Base-by-base conservation (phyloP, 2,329 filamentous ascomycete species). In the Trichoderma cornu-damae region DNA sequence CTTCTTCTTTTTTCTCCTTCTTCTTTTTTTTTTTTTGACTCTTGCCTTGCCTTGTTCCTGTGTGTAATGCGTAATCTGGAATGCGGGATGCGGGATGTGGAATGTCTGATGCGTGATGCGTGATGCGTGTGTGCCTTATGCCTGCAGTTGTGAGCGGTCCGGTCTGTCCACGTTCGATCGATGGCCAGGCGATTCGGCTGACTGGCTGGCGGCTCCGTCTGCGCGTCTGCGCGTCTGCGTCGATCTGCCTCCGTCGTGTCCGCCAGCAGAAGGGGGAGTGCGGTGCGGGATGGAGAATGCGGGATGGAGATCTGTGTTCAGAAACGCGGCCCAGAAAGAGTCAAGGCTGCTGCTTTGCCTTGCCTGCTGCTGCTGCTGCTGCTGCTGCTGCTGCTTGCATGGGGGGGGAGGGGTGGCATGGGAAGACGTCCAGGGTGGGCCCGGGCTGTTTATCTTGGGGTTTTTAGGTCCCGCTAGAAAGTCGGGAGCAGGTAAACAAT, bases 401-500 rank as follows among this genome's bases (percentile, higher is more conserved):
- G 24, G 51, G 51, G 53, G 24, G 51, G 51, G 53, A 44, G 53
- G 53, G 43, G 53, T 56, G 53, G 37, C 37, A 34, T 43, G 44
- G 18, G 44, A 38, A 18, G 26, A 9, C 24, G 12, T 20, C 52
- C 26, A 22, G 38, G 49, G 53, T 56, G 53, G 53, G 43, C 53
- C 43, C 38, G 49, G 53, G 53, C 53, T 56, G 49, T 48, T 26
- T 56, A 38, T 28, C n/a, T n/a, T n/a, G n/a, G n/a, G n/a, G n/a
- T n/a, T n/a, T n/a, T 48, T 56, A 56, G 53, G 53, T 56, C 53
- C 53, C 53, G 53, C 34, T 35, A 40, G 18, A 47, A 24, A 56
- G 53, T 14, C 4, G 12, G 9, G 12, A n/a, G 34, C 34, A 16
- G 16, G 34, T 49, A 40, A 49, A 42, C 44, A 56, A n/a, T n/a